A percentile compares a stretch with the other conserved stretches of the same genome.
These are phyloP conservation scores for Backusella liffmaniae DNA, from an alignment of 192 early-diverging fungal genomes.

Conservation along the genomic window DNA sequence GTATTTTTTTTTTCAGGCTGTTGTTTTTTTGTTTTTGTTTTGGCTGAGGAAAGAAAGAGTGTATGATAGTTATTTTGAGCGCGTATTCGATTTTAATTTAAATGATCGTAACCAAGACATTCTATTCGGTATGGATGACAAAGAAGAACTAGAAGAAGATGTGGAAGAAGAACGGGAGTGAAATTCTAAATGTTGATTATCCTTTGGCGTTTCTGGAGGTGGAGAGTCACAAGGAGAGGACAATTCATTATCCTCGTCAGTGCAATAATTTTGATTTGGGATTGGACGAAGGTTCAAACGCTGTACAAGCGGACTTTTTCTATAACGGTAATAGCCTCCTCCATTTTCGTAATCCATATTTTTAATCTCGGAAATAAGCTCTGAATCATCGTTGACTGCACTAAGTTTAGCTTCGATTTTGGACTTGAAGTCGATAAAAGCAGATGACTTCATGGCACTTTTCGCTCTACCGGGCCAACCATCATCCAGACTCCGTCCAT, in stretches of 20 bases:
- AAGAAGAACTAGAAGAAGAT: not conserved
- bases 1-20: not conserved
- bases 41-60: not conserved
- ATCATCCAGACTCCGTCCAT: not conserved
- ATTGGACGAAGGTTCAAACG: constrained; percentile 4
- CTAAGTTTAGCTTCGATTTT: constrained; percentile 19
- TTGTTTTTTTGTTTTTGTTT: not conserved
- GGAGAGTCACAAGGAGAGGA: not conserved
- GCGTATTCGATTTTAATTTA: not conserved
- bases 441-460: constrained; percentile 6
- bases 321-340: constrained; percentile 8
- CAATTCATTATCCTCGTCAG: constrained; percentile 9
- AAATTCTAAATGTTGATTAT: not conserved
- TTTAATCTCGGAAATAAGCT: constrained; percentile 1
- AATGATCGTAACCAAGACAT: not conserved
- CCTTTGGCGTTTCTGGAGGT: not conserved
- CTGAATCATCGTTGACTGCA: constrained; percentile 6
- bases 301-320: constrained; percentile 13
- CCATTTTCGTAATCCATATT: not conserved
- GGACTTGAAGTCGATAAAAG: constrained; percentile 15
- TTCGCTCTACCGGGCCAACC: constrained; percentile 16
- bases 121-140: not conserved
- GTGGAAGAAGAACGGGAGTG: not conserved
- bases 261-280: not conserved
- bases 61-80: not conserved